A percentile compares a stretch with the other conserved stretches of the same genome.
phyloP scores from a whole-genome alignment of 257 asterid species.

The Penstemon eatonii region DNA sequence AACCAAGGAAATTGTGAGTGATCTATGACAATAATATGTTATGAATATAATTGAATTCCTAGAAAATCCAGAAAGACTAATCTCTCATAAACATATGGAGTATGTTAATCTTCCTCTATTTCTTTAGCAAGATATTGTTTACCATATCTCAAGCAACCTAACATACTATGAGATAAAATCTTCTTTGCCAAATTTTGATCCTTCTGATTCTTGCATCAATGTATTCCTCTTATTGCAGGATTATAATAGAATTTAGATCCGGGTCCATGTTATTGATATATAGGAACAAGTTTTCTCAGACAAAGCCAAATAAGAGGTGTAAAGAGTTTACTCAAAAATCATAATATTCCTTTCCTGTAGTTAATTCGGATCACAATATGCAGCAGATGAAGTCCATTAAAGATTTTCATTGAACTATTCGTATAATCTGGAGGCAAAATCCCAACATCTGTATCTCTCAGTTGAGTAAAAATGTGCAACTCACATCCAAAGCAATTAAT shows the following conservation, averaged over 20 bases:
- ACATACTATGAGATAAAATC: neutral
- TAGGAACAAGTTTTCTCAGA: neutral
- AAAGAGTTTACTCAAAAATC: no score
- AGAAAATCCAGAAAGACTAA: neutral
- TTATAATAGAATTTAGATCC: neutral
- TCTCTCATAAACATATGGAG: neutral
- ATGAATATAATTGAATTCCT: neutral
- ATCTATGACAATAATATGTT: neutral
- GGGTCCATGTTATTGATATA: neutral
- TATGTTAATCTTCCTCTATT: slow-evolving; percentile 16
- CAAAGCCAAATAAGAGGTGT: neutral
- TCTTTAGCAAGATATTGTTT: neutral
- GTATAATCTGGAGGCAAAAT: neutral
- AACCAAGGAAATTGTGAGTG: neutral
- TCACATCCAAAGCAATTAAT: neutral
- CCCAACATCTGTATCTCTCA: neutral
- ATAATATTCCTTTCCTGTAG: neutral
- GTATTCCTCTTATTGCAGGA: neutral
- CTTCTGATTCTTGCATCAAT: neutral
- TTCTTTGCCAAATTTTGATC: neutral
- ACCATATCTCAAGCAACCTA: neutral
- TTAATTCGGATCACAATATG: neutral
- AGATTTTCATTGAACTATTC: neutral
- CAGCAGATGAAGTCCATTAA: neutral
- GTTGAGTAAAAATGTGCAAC: no score